A percentile compares a stretch with the other conserved stretches of the same genome.
Conservation (phyloP, 345 rosid species). For the Noccaea bulbosa region DNA sequence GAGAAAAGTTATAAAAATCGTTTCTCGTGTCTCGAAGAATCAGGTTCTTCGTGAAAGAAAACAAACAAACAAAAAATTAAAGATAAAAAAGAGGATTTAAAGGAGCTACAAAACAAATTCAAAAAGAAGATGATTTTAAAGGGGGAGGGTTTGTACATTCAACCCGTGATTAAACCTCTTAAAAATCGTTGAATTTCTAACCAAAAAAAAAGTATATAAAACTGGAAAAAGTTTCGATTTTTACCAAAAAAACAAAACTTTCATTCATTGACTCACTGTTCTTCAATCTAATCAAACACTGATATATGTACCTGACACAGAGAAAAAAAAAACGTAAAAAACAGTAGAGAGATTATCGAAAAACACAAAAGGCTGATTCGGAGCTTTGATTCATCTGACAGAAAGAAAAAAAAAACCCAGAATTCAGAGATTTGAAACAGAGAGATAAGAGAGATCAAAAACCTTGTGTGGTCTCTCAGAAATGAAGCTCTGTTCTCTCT, state of each 20-base stretch:
- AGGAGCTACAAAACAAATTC: not conserved
- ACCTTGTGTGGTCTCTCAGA: not conserved
- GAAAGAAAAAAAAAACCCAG: not conserved
- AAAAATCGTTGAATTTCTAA: not conserved
- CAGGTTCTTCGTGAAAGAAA: slow-evolving; percentile 75
- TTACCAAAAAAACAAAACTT: slow-evolving; percentile 1
- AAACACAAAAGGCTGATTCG: slow-evolving; percentile 13
- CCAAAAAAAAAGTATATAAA: not conserved
- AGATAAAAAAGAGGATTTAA: not conserved
- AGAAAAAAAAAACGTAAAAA: slow-evolving; percentile 6
- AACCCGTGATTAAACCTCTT: slow-evolving; percentile 42
- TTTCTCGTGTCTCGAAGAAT: slow-evolving; percentile 78
- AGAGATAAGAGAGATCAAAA: slow-evolving; percentile 8
- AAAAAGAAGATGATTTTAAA: not conserved
- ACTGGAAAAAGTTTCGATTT: not conserved
- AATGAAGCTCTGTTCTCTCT: not conserved
- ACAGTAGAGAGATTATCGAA: not conserved
- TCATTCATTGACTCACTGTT: slow-evolving; percentile 38
- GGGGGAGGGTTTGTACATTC: slow-evolving; percentile 4
- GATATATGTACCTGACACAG: slow-evolving; percentile 37
- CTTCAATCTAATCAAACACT: slow-evolving; percentile 34
- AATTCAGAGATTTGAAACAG: not conserved
- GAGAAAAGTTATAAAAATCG: slow-evolving; percentile 48
- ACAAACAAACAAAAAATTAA: not conserved
- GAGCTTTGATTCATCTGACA: slow-evolving; percentile 10